A percentile compares a stretch with the other conserved stretches of the same genome.
Conservation (phyloP, 2,329 filamentous ascomycete species). For the Aureobasidium pullulans region DNA sequence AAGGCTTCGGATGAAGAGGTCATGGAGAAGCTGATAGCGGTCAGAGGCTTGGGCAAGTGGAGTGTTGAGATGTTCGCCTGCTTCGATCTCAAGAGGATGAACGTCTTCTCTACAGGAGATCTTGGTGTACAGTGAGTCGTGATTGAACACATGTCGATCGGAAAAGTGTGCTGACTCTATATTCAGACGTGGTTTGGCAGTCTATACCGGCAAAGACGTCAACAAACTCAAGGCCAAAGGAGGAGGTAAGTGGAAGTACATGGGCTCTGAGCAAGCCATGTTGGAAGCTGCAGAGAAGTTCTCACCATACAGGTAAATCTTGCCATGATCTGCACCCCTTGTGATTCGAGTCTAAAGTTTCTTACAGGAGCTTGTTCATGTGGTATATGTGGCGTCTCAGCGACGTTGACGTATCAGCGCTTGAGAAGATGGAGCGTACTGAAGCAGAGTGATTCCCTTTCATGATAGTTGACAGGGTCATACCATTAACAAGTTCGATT, state of each 20-base stretch:
- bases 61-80: slow-evolving; percentile 97
- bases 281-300: slow-evolving; percentile 71
- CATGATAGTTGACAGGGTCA: no score
- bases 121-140: slow-evolving; percentile 71
- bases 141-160: background rate
- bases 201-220: slow-evolving; percentile 75
- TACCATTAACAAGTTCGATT: no score
- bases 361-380: slow-evolving; percentile 74
- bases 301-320: slow-evolving; percentile 63
- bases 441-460: no score
- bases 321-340: background rate
- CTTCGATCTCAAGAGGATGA: slow-evolving; percentile 88
- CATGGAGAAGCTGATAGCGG: slow-evolving; percentile 71
- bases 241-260: slow-evolving; percentile 95
- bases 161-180: background rate
- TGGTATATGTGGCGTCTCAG: slow-evolving; percentile 96
- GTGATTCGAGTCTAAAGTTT: slow-evolving; percentile 11
- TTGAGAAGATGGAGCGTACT: slow-evolving; percentile 23
- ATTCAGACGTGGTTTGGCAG: slow-evolving; percentile 71
- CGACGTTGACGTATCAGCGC: slow-evolving; percentile 55
- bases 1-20: slow-evolving; percentile 80
- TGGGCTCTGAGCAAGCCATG: slow-evolving; percentile 84
- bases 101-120: slow-evolving; percentile 89
- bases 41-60: slow-evolving; percentile 83
- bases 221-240: slow-evolving; percentile 71